A percentile compares a stretch with the other conserved stretches of the same genome.
Conservation (phyloP, 2,329 filamentous ascomycete species). For the Thielaviopsis cerberus region DNA sequence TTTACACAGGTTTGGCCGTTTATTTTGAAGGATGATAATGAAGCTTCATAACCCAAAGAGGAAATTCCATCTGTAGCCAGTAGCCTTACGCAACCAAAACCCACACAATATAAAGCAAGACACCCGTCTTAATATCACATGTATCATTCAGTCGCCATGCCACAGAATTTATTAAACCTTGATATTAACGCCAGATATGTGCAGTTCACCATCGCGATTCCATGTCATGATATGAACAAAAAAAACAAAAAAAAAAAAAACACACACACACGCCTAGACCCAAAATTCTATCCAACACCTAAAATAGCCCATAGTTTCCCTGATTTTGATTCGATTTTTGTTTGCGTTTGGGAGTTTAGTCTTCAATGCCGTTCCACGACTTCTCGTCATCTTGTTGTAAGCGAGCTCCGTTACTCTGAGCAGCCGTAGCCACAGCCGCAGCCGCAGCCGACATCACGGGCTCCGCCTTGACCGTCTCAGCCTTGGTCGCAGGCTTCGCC, state of each 20-base stretch:
- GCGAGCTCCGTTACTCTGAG: constrained; percentile 9
- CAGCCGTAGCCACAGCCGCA: constrained; percentile 12
- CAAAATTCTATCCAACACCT: neutral
- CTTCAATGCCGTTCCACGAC: constrained; percentile 26
- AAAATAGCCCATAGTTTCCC: neutral
- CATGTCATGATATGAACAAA: neutral
- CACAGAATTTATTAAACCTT: neutral
- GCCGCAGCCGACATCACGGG: neutral
- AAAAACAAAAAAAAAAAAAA: neutral
- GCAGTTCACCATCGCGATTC: neutral
- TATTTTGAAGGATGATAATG: too few species aligned
- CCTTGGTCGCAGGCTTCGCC: neutral
- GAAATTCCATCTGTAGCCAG: neutral
- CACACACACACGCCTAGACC: neutral
- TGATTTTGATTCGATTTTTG: neutral
- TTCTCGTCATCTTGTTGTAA: constrained; percentile 20
- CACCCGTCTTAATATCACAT: neutral
- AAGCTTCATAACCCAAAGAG: neutral
- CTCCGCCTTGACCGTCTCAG: neutral
- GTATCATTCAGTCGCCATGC: neutral
- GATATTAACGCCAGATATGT: neutral
- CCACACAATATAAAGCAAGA: neutral
- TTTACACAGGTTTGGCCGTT: neutral
- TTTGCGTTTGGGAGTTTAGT: constrained; percentile 14
- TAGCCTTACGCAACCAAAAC: neutral